A percentile compares a stretch with the other conserved stretches of the same genome.
Conservation (phyloP, 345 rosid genomes). For the Pugionium dolabratum region DNA sequence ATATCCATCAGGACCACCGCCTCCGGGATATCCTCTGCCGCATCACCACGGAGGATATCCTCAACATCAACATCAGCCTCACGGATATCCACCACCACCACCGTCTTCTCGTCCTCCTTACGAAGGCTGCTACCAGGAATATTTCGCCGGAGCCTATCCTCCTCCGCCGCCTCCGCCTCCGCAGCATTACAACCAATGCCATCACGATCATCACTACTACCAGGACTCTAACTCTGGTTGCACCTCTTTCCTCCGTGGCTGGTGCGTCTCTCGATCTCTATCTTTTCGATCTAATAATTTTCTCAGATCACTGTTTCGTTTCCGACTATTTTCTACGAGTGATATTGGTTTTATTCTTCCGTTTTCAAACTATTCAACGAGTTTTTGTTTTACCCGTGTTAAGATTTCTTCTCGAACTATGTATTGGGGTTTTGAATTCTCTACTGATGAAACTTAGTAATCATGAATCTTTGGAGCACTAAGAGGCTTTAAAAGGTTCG, state of each 20-base stretch:
- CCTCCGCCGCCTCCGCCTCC: conserved; percentile 47
- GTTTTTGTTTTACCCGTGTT: no score
- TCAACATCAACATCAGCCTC: conserved; percentile 14
- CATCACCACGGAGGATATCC: conserved; percentile 56
- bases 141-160: conserved; percentile 61
- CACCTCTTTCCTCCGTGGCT: conserved; percentile 59
- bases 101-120: conserved; percentile 41
- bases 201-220: conserved; percentile 51
- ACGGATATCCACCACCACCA: conserved; percentile 48
- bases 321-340: not conserved
- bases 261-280: conserved; percentile 43
- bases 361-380: no score
- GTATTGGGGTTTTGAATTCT: no score
- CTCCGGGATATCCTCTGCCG: conserved; percentile 48
- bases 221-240: conserved; percentile 49
- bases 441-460: no score
- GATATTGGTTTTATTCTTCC: not conserved
- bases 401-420: no score
- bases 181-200: conserved; percentile 43
- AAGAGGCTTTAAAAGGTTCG: no score
- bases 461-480: no score
- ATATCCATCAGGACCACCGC: conserved; percentile 57
- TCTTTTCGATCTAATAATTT: not conserved
- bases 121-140: conserved; percentile 75
- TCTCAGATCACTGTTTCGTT: not conserved